A percentile compares a stretch with the other conserved stretches of the same genome.
Evolutionary conservation across 768 basidiomycete species (phyloP).

Genomic region (Rubroboletus pulcherrimus): DNA sequence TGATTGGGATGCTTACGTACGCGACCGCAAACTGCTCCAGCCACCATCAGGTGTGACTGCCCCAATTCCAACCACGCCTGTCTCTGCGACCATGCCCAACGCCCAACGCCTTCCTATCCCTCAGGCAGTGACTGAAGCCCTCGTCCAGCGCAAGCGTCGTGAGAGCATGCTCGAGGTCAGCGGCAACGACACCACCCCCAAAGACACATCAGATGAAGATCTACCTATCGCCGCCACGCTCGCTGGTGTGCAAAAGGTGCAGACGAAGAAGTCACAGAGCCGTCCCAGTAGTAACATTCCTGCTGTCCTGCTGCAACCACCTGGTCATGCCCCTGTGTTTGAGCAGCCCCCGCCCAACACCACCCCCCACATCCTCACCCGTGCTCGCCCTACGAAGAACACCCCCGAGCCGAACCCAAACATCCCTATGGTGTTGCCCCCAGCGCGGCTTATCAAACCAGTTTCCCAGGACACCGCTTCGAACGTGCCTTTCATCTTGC

Average conservation of each 20-base stretch:
- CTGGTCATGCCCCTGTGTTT: conserved; percentile 28
- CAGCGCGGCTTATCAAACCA: conserved; percentile 32
- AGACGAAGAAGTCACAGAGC: conserved; percentile 20
- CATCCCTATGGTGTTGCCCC: conserved; percentile 32
- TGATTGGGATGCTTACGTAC: conserved; percentile 87
- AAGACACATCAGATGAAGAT: conserved; percentile 35
- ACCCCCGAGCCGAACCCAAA: conserved; percentile 24
- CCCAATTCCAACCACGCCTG: conserved; percentile 66
- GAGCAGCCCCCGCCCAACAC: conserved; percentile 20
- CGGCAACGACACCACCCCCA: conserved; percentile 29
- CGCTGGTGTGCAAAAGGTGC: conserved; percentile 1
- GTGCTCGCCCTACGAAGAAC: conserved; percentile 17
- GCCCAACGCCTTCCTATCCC: conserved; percentile 53
- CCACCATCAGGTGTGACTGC: conserved; percentile 77
- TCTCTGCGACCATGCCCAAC: conserved; percentile 32
- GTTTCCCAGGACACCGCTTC: conserved; percentile 29
- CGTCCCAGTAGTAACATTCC: conserved; percentile 24
- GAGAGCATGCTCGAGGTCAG: conserved; percentile 61
- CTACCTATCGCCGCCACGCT: conserved; percentile 29
- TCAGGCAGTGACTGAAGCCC: conserved; percentile 70
- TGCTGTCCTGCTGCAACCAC: conserved; percentile 27
- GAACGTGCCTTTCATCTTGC: conserved; percentile 43
- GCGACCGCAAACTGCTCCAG: conserved; percentile 79
- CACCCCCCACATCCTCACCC: conserved; percentile 22
- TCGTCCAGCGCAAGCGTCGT: conserved; percentile 64